Evolutionary conservation across 1,139 yeast species (phyloP).

Genomic region (Blastobotrys indianensis): DNA sequence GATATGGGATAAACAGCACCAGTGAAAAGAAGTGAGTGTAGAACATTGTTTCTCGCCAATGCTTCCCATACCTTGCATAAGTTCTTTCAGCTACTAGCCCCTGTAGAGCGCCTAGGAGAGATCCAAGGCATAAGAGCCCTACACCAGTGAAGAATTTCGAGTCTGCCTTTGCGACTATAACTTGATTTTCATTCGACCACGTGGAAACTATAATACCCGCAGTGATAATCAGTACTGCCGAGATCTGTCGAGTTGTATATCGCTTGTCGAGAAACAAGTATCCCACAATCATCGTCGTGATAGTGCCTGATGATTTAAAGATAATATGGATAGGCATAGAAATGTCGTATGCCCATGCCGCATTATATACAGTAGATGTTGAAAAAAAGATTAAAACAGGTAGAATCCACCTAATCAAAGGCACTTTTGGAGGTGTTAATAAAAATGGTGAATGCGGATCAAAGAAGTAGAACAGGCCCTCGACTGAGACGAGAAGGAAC

Average conservation of each 20-base stretch:
- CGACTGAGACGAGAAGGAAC: conserved; percentile 48
- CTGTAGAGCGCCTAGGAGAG: conserved; percentile 47
- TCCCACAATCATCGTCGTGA: conserved; percentile 57
- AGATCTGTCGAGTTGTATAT: conserved; percentile 44
- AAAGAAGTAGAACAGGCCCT: conserved; percentile 32
- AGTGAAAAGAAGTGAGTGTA: conserved; percentile 54
- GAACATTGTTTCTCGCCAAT: conserved; percentile 62
- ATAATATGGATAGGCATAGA: conserved; percentile 66
- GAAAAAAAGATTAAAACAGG: conserved; percentile 49
- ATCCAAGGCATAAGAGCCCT: conserved; percentile 40
- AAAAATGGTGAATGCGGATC: conserved; percentile 22
- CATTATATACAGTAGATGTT: conserved; percentile 52
- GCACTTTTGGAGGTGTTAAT: conserved; percentile 33
- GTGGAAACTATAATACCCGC: conserved; percentile 54
- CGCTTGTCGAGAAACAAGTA: conserved; percentile 38
- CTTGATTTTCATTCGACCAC: conserved; percentile 12
- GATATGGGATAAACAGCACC: conserved; percentile 46
- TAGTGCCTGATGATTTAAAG: conserved; percentile 60
- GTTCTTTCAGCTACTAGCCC: conserved; percentile 53
- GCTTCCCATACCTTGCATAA: conserved; percentile 44
- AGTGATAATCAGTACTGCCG: conserved; percentile 49
- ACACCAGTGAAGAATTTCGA: conserved; percentile 37
- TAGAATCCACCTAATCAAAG: conserved; percentile 44
- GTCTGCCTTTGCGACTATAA: neutral
- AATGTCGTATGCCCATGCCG: conserved; percentile 51